These are phyloP conservation scores for Cryptococcus sp. DNA, from an alignment of 1,284 basidiomycete species.

Conservation along the genomic window DNA sequence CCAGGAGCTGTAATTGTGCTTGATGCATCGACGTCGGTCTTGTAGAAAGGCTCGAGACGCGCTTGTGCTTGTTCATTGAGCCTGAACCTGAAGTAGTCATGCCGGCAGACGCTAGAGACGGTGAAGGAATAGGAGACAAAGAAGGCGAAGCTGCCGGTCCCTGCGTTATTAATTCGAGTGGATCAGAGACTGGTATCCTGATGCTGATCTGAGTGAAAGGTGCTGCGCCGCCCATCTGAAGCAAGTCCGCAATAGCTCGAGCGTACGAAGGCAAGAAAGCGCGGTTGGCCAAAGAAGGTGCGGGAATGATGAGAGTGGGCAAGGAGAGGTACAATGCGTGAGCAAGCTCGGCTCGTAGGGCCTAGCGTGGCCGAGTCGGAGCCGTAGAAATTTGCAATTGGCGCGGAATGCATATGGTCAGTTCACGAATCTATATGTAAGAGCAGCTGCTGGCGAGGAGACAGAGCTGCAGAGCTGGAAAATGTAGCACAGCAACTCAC, in stretches of 20 bases:
- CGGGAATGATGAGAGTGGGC: slow-evolving; percentile 81
- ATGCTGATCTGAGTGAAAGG: slow-evolving; percentile 73
- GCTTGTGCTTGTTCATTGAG: slow-evolving; percentile 42
- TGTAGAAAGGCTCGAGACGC: slow-evolving; percentile 45
- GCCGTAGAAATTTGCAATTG: background rate
- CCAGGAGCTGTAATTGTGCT: slow-evolving; percentile 17
- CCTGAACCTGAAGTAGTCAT: background rate
- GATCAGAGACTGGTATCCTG: slow-evolving; percentile 77
- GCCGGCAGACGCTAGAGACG: slow-evolving; percentile 5
- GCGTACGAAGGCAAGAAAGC: slow-evolving; percentile 87
- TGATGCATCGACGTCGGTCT: slow-evolving; percentile 43
- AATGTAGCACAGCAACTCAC: slow-evolving; percentile 58
- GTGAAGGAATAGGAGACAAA: background rate
- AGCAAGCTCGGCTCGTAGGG: slow-evolving; percentile 86
- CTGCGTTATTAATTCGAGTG: slow-evolving; percentile 42
- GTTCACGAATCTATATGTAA: no score
- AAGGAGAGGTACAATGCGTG: slow-evolving; percentile 92
- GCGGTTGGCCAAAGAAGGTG: slow-evolving; percentile 71
- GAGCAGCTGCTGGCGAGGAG: background rate
- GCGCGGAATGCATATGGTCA: no score
- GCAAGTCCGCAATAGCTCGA: slow-evolving; percentile 76
- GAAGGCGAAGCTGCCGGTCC: slow-evolving; percentile 23
- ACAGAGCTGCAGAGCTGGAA: background rate
- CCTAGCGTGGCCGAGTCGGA: slow-evolving; percentile 59
- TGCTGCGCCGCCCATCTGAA: slow-evolving; percentile 59